A percentile compares a stretch with the other conserved stretches of the same genome.
Conservation (phyloP, 495 filamentous ascomycete genomes). For the Neohortaea acidophila region DNA sequence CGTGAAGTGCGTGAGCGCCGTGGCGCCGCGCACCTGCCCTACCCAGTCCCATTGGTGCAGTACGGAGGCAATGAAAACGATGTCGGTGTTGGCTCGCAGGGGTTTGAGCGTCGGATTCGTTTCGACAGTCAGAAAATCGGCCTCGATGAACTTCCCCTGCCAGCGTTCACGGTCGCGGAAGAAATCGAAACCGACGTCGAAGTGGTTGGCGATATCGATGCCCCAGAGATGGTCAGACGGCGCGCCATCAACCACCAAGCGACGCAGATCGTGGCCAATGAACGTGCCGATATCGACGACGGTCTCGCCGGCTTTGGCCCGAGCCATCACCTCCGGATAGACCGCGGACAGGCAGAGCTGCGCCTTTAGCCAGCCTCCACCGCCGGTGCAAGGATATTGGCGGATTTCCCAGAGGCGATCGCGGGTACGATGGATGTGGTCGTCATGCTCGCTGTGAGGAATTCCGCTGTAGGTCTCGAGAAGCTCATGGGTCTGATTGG, state of each 20-base stretch:
- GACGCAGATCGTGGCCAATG: slow-evolving; percentile 26
- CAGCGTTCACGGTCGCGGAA: slow-evolving; percentile 24
- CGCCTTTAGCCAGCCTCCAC: slow-evolving; percentile 6
- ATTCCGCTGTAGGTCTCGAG: slow-evolving; percentile 4
- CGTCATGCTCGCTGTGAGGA: not conserved
- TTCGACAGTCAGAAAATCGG: slow-evolving; percentile 18
- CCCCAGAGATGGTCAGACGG: slow-evolving; percentile 20
- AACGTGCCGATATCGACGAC: slow-evolving; percentile 30
- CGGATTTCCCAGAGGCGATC: slow-evolving; percentile 17
- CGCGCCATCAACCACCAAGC: slow-evolving; percentile 23
- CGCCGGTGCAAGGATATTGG: slow-evolving; percentile 14
- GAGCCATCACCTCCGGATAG: slow-evolving; percentile 8
- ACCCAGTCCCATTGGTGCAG: slow-evolving; percentile 28
- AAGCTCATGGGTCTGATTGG: slow-evolving; percentile 1
- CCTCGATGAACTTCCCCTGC: slow-evolving; percentile 15
- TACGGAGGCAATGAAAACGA: slow-evolving; percentile 19
- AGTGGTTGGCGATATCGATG: slow-evolving; percentile 21
- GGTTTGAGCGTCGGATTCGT: slow-evolving; percentile 3
- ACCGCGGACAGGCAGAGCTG: slow-evolving; percentile 1
- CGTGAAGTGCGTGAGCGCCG: slow-evolving; percentile 1
- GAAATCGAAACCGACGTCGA: slow-evolving; percentile 24
- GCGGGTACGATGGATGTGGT: slow-evolving; percentile 4
- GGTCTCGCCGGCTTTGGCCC: slow-evolving; percentile 14
- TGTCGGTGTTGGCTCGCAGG: slow-evolving; percentile 19
- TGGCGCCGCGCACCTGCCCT: slow-evolving; percentile 18